These are phyloP conservation scores for Salvia miltiorrhiza DNA, from an alignment of 257 asterid genomes.

Conservation along the genomic window DNA sequence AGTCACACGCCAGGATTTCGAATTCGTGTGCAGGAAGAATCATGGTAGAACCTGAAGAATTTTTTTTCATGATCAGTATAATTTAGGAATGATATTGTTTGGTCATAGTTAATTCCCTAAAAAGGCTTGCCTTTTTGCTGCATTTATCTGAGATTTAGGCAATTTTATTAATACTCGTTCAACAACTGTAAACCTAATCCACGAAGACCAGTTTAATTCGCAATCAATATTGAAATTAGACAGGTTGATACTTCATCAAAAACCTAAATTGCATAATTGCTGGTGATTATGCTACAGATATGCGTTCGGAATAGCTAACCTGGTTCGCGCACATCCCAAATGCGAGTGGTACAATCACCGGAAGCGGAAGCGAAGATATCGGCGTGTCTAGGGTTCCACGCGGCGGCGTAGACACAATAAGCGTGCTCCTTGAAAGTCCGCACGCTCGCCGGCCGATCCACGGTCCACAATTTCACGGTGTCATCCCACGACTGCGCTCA, in stretches of 20 bases:
- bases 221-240: not conserved
- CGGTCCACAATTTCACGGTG: conserved; percentile 88
- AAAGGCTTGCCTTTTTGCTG: not conserved
- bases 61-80: not conserved
- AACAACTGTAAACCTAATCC: not conserved
- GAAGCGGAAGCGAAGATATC: conserved; percentile 94
- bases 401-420: conserved; percentile 81
- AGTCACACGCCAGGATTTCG: conserved; percentile 91
- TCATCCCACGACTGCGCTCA: conserved; percentile 97
- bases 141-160: not conserved
- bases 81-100: not conserved
- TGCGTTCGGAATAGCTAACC: conserved; percentile 36
- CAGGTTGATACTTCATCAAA: not conserved
- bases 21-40: conserved; percentile 92
- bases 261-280: not conserved
- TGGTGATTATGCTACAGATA: not conserved
- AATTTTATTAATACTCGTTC: not conserved
- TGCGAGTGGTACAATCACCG: conserved; percentile 90
- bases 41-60: conserved; percentile 80
- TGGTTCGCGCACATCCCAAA: conserved; percentile 99
- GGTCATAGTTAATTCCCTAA: not conserved
- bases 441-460: conserved; percentile 83
- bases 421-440: conserved; percentile 97
- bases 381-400: conserved; percentile 97
- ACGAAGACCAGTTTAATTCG: not conserved